Base-by-base conservation (phyloP, 2,329 filamentous ascomycete species). In the Alternaria sp. region DNA sequence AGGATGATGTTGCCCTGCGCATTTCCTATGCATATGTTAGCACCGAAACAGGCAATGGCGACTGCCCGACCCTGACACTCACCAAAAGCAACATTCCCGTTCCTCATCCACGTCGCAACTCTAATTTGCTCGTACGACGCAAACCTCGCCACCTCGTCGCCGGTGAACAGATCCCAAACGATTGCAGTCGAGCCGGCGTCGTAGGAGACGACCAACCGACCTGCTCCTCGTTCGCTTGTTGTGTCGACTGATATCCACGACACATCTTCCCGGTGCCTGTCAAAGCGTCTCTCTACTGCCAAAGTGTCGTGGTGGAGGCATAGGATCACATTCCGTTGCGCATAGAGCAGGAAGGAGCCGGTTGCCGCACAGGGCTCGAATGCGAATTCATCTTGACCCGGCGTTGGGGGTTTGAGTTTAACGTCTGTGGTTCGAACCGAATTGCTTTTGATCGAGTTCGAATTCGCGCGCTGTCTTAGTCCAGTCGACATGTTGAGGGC, bases 41-140 rank as follows among this genome's bases (percentile, higher is more conserved):
- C 52, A 57, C 39, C 34, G n/a, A 24, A 47, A 26, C 49, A 14
- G 51, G 57, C 59, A 61, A 53, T 44, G 22, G 58, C 56, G 47
- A 43, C 22, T 54, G 32, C 36, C 42, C 7, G 24, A 16, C 22
- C n/a, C 28, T 18, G 34, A 32, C n/a, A 69, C 89, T 79, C 84
- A 97, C 94, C 95, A 83, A 98, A 98, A 38, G 93, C 94, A 67
- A 99, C 90, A 80, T 97, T 96, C 55, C 95, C 95, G 80, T 97
- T 97, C 44, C 90, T 87, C 94, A 99, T 97, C 93, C 95, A 99
- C 12, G 91, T 86, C 38, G 94, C 94, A 30, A 92, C 90, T 22
- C 89, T 89, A 64, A 98, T 86, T 67, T 91, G 88, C 73, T 96
- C 93, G 74, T 96, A 97, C 0, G 94, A 95, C 24, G 90, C 89